Evolutionary conservation across 2,329 filamentous ascomycete genomes (phyloP).

Genomic region (Arthrobotrys musiformis): DNA sequence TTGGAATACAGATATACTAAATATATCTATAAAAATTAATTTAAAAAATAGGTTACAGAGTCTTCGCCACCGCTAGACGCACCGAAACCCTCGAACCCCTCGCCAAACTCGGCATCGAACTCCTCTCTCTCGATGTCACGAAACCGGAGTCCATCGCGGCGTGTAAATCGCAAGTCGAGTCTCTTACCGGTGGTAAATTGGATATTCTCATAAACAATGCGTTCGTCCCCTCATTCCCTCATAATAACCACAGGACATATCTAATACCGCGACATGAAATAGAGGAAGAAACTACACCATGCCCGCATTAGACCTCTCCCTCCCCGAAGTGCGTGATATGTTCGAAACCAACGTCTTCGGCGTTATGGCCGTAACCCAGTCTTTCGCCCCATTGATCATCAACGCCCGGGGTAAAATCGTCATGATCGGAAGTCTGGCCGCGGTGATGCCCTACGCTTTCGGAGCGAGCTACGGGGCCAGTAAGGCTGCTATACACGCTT

Average conservation of each 20-base stretch:
- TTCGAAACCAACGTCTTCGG: conserved; percentile 64
- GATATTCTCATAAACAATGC: conserved; percentile 73
- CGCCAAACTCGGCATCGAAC: conserved; percentile 66
- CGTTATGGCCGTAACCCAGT: conserved; percentile 63
- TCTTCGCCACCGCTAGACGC: conserved; percentile 70
- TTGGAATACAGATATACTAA: too few species aligned
- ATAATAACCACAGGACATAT: too few species aligned
- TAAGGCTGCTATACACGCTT: conserved; percentile 64
- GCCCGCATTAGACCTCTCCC: conserved; percentile 61
- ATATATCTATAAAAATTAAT: too few species aligned
- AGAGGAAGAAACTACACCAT: conserved; percentile 60
- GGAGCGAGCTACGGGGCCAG: conserved; percentile 64
- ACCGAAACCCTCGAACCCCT: conserved; percentile 66
- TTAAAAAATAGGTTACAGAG: conserved; percentile 65
- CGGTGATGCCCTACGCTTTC: conserved; percentile 61
- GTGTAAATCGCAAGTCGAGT: conserved; percentile 66
- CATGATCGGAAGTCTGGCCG: conserved; percentile 64
- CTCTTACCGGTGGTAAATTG: conserved; percentile 68
- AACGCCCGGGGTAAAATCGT: conserved; percentile 61
- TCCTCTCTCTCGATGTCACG: conserved; percentile 69
- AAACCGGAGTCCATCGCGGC: conserved; percentile 66
- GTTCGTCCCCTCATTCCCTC: conserved; percentile 61
- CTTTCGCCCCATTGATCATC: conserved; percentile 63
- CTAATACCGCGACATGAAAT: too few species aligned
- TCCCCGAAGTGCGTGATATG: conserved; percentile 57